A percentile compares a stretch with the other conserved stretches of the same genome.
Conservation (phyloP, 2,329 filamentous ascomycete species). For the Penicillium griseofulvum region DNA sequence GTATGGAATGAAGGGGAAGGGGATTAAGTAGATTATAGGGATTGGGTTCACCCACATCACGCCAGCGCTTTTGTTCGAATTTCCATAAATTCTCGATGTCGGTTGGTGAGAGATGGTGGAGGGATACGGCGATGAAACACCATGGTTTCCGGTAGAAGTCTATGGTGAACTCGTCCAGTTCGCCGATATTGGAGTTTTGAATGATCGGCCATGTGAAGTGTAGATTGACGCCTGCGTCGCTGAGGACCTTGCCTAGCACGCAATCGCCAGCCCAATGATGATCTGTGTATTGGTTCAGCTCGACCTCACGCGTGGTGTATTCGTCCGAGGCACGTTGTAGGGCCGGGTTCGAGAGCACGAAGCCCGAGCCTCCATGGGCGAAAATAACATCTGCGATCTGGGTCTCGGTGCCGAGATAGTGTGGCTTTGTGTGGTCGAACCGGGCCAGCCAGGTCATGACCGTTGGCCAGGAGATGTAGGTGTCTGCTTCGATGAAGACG, state of each 20-base stretch:
- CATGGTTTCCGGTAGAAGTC: slow-evolving; percentile 45
- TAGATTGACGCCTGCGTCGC: slow-evolving; percentile 47
- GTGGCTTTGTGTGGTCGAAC: slow-evolving; percentile 49
- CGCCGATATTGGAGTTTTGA: slow-evolving; percentile 43
- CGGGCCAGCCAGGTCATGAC: slow-evolving; percentile 53
- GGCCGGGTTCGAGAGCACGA: slow-evolving; percentile 52
- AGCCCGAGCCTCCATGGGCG: slow-evolving; percentile 54
- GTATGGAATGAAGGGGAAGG: not conserved
- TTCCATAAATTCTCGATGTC: slow-evolving; percentile 46
- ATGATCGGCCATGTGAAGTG: slow-evolving; percentile 51
- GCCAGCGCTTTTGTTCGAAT: slow-evolving; percentile 55
- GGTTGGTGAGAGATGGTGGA: slow-evolving; percentile 48
- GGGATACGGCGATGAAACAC: slow-evolving; percentile 52
- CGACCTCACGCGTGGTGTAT: slow-evolving; percentile 41
- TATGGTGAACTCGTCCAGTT: slow-evolving; percentile 44
- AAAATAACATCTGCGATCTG: slow-evolving; percentile 52
- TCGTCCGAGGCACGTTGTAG: slow-evolving; percentile 46
- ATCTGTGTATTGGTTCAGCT: slow-evolving; percentile 48
- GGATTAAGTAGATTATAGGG: not conserved
- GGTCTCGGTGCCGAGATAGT: slow-evolving; percentile 56
- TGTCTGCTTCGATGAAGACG: slow-evolving; percentile 60
- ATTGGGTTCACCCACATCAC: slow-evolving; percentile 52
- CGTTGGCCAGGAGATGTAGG: slow-evolving; percentile 55
- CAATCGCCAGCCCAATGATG: slow-evolving; percentile 52
- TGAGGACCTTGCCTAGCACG: slow-evolving; percentile 49